Evolutionary conservation across 441 rosid species (phyloP).

Genomic region (Arabidopsis lyrata): DNA sequence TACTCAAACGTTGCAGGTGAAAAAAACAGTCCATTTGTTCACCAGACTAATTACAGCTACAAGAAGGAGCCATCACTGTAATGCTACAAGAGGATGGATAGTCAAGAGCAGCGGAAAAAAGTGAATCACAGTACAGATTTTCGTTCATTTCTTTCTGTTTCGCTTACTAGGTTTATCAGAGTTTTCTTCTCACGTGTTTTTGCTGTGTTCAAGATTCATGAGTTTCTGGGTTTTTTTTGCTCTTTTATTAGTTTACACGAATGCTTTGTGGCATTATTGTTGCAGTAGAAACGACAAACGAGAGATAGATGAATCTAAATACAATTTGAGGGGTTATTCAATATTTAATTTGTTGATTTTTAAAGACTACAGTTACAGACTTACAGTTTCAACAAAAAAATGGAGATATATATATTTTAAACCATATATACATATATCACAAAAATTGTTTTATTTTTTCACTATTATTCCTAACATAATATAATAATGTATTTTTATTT

Average conservation of each 20-base stretch:
- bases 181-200: slow-evolving; percentile 3
- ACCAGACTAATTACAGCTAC: slow-evolving; percentile 29
- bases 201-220: slow-evolving; percentile 20
- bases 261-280: slow-evolving; percentile 9
- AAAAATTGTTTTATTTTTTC: too few relatives aligned
- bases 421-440: too few relatives aligned
- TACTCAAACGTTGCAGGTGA: slow-evolving; percentile 29
- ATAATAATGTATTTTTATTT: too few relatives aligned
- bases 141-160: slow-evolving; percentile 37
- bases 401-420: too few relatives aligned
- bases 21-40: slow-evolving; percentile 7
- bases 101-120: slow-evolving; percentile 30
- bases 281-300: background rate
- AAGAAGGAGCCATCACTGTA: slow-evolving; percentile 18
- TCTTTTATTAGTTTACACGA: slow-evolving; percentile 27
- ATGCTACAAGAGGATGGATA: slow-evolving; percentile 26
- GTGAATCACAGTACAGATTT: slow-evolving; percentile 42
- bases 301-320: background rate
- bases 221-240: slow-evolving; percentile 10
- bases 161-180: background rate
- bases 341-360: background rate
- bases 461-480: too few relatives aligned
- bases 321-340: background rate
- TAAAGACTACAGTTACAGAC: background rate
- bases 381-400: too few relatives aligned